These are phyloP conservation scores for Ceratocystis huliohia DNA, from an alignment of 2,329 filamentous ascomycete species.

Conservation along the genomic window DNA sequence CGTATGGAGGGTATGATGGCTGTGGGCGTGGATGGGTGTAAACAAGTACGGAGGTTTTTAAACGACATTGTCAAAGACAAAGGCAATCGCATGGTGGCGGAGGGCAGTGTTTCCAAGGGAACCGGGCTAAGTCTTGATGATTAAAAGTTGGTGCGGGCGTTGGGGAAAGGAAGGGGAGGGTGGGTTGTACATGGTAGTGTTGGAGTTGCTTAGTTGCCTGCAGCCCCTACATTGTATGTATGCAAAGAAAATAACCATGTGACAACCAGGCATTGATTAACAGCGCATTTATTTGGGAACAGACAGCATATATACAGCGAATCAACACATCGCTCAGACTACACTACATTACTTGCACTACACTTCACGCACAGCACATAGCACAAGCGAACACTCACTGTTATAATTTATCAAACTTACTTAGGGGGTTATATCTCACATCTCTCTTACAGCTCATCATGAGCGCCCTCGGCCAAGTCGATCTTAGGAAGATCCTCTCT, in stretches of 20 bases:
- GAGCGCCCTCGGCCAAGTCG: conserved; percentile 35
- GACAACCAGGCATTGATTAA: neutral
- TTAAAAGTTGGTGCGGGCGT: neutral
- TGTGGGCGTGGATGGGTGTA: conserved; percentile 83
- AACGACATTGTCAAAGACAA: conserved; percentile 66
- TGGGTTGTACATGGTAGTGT: no score
- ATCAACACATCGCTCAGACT: neutral
- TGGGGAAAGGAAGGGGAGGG: no score
- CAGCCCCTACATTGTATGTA: no score
- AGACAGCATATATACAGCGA: neutral
- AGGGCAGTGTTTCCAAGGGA: conserved; percentile 11
- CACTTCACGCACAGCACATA: neutral
- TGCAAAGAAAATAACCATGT: neutral
- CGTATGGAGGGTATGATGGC: conserved; percentile 86
- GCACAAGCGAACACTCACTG: neutral
- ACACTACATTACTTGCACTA: neutral
- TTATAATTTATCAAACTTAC: neutral
- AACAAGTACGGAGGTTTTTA: conserved; percentile 67
- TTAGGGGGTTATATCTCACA: neutral
- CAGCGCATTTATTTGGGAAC: neutral
- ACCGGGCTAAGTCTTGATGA: neutral
- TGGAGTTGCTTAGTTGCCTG: no score
- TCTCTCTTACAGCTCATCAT: conserved; percentile 23
- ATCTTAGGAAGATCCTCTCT: conserved; percentile 63
- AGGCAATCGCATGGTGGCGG: conserved; percentile 47